phyloP scores from a whole-genome alignment of 1,284 basidiomycete species.

The Coniferiporia weirii region DNA sequence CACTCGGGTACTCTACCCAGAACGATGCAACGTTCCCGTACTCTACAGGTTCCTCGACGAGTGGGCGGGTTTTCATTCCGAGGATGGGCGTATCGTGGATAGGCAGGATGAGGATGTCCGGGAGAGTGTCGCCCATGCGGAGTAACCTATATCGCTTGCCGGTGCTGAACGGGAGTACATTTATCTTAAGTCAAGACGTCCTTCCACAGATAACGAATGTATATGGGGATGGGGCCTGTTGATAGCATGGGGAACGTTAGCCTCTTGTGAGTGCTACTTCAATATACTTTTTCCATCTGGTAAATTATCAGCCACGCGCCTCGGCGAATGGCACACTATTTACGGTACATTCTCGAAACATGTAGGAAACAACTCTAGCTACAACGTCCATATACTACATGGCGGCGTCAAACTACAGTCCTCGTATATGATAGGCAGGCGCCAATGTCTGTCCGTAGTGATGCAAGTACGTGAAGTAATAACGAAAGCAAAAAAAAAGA shows the following conservation, averaged over 20 bases:
- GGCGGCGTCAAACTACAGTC: background rate
- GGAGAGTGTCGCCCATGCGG: background rate
- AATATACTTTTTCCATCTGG: too few relatives aligned
- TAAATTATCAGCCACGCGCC: background rate
- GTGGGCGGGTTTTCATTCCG: constrained; percentile 43
- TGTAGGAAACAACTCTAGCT: background rate
- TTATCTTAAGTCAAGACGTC: too few relatives aligned
- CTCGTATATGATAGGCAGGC: background rate
- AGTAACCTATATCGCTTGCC: too few relatives aligned
- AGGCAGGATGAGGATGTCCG: constrained; percentile 19
- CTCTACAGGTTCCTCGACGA: constrained; percentile 39
- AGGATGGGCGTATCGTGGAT: constrained; percentile 38
- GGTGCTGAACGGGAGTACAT: too few relatives aligned
- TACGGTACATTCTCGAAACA: background rate
- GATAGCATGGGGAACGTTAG: too few relatives aligned
- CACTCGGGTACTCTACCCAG: constrained; percentile 65
- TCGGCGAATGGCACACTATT: background rate
- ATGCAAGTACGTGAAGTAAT: background rate
- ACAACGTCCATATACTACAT: background rate
- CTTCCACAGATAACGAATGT: background rate
- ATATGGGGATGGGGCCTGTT: too few relatives aligned
- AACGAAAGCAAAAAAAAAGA: background rate
- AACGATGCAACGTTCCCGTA: constrained; percentile 53
- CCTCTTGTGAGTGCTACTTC: too few relatives aligned
- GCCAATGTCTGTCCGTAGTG: background rate